Evolutionary conservation across 768 basidiomycete species (phyloP), one percentile per base, ranked within the genome.

Genomic region (Termitomyces sp.): DNA sequence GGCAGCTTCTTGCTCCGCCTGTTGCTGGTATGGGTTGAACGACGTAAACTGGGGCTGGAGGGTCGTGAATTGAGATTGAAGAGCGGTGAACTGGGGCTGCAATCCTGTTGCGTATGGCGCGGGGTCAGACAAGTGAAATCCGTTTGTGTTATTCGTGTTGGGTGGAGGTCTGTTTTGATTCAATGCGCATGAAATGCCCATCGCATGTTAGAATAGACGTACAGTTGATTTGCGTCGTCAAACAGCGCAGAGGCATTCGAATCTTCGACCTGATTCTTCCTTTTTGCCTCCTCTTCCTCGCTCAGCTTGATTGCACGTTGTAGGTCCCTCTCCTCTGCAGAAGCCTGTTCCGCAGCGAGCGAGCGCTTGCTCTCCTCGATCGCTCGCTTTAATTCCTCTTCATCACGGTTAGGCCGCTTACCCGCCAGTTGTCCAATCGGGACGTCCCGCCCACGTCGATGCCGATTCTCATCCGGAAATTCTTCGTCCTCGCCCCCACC

Each of bases 11-110:
- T 95, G 93, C 65, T 95, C 90, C 46, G 89, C 84, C 68, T 95
- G 95, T 69, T 95, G 93, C 66, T 92, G 90, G 61, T 92, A 94
- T 0, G 92, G 92, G 70, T 98, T 98, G 80, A 93, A 98, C 0
- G 90, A 86, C 8, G 92, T 94, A 69, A 90, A 92, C 65, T 95
- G 94, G 0, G 90, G 90, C 62, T 89, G 89, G 29, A 92, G 62
- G 40, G 75, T 62, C 5, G 78, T 80, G 55, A 67, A 77, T 62
- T 81, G 79, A 5, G 77, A 82, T 58, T 84, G 83, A 27, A 86
- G 71, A 14, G 82, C 82, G 37, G 77, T 75, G 21, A 67, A 77
- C 59, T 81, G 79, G 5, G 77, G 82, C 59, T 84, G 83, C 19
- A 86, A 72, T 10, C 83, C 82, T 31, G 77, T 76, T 21, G 82